Conservation (phyloP, 75 land plant genomes). For the Cupressus sempervirens region DNA sequence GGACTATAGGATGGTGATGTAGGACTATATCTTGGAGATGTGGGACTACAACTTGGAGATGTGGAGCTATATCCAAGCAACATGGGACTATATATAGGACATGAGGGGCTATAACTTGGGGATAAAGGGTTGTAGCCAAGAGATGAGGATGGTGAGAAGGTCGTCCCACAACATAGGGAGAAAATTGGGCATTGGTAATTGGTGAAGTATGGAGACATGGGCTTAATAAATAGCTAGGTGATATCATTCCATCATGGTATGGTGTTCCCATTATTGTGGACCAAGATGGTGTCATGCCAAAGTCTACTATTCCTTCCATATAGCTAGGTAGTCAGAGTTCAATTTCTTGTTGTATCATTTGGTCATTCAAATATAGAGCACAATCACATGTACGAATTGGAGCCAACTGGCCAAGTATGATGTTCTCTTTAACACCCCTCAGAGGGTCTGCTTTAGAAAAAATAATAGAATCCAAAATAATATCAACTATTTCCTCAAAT, state of each 20-base stretch:
- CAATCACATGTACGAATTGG: constrained; percentile 94
- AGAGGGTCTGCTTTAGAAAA: constrained; percentile 88
- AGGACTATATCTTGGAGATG: constrained; percentile 32
- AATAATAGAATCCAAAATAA: constrained; percentile 93
- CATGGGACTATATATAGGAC: constrained; percentile 83
- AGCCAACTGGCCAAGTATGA: constrained; percentile 95
- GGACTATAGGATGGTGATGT: constrained; percentile 68
- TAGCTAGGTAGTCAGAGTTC: constrained; percentile 93
- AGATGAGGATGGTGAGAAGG: constrained; percentile 76
- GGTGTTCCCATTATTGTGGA: constrained; percentile 83
- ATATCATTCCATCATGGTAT: constrained; percentile 78
- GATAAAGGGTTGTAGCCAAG: constrained; percentile 44
- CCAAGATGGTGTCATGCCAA: constrained; percentile 33
- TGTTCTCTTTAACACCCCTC: constrained; percentile 94
- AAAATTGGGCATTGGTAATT: constrained; percentile 80
- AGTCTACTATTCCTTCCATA: constrained; percentile 56
- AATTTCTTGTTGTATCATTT: constrained; percentile 93
- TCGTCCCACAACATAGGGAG: constrained; percentile 90
- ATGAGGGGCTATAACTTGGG: constrained; percentile 61
- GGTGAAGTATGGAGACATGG: constrained; percentile 76
- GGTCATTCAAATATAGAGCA: constrained; percentile 74
- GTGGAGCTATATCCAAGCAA: constrained; percentile 89
- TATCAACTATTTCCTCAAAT: constrained; percentile 97
- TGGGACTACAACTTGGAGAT: constrained; percentile 72
- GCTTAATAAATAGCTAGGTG: constrained; percentile 73